These are phyloP conservation scores for Rutstroemia sp. DNA, from an alignment of 2,329 filamentous ascomycete species.

Conservation along the genomic window DNA sequence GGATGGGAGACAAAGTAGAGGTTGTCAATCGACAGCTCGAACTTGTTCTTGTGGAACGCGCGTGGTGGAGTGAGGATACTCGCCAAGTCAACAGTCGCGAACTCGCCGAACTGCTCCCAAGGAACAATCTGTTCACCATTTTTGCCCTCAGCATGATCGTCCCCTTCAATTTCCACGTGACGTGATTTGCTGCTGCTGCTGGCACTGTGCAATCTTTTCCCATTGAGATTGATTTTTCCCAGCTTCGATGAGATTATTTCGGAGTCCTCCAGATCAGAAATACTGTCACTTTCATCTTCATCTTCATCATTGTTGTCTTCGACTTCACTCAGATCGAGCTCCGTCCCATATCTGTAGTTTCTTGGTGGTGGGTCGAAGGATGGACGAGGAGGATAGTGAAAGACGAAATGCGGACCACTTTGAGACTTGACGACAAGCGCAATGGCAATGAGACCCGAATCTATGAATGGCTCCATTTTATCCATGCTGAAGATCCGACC, in stretches of 20 bases:
- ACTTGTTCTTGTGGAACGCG: constrained; percentile 72
- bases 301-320: constrained; percentile 12
- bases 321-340: constrained; percentile 25
- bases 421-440: constrained; percentile 46
- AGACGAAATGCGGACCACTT: constrained; percentile 75
- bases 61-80: constrained; percentile 70
- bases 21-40: constrained; percentile 76
- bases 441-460: constrained; percentile 41
- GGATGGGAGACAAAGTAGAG: constrained; percentile 77
- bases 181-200: constrained; percentile 5
- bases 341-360: constrained; percentile 26
- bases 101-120: constrained; percentile 68
- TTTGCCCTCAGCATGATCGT: constrained; percentile 44
- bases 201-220: not conserved
- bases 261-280: constrained; percentile 42
- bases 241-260: constrained; percentile 3
- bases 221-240: constrained; percentile 17
- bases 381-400: constrained; percentile 69
- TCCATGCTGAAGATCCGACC: constrained; percentile 1
- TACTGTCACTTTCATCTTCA: constrained; percentile 30
- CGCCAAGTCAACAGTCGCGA: constrained; percentile 70
- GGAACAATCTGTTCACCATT: constrained; percentile 52
- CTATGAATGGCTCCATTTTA: constrained; percentile 18
- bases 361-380: constrained; percentile 31
- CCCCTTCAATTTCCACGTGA: constrained; percentile 23